phyloP scores from a whole-genome alignment of 768 basidiomycete species.

The Lanmaoa rubissima region DNA sequence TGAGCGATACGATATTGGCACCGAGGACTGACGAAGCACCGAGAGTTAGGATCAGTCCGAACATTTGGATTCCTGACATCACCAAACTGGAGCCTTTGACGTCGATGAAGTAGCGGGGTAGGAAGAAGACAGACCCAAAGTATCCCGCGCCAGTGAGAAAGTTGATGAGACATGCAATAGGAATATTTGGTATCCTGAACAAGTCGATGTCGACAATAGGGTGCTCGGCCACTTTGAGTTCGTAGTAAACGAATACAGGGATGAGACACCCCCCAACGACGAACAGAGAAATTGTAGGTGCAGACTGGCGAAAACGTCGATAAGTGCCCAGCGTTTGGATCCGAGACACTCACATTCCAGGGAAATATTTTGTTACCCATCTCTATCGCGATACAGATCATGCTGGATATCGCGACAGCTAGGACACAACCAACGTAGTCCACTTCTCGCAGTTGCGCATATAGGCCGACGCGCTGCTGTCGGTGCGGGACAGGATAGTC shows the following conservation, averaged over 20 bases:
- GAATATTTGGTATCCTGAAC: conserved; percentile 35
- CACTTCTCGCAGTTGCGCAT: conserved; percentile 34
- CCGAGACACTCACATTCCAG: conserved; percentile 28
- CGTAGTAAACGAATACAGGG: conserved; percentile 35
- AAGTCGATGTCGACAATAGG: conserved; percentile 35
- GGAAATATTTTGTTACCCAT: conserved; percentile 39
- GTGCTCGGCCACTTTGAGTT: conserved; percentile 32
- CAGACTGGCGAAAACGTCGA: conserved; percentile 21
- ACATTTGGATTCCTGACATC: conserved; percentile 35
- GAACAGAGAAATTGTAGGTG: conserved; percentile 30
- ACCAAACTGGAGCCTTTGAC: conserved; percentile 34
- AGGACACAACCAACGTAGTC: conserved; percentile 33
- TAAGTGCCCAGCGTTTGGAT: background rate
- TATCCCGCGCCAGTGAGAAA: conserved; percentile 39
- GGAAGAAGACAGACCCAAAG: conserved; percentile 38
- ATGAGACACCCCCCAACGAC: conserved; percentile 31
- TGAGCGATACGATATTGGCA: conserved; percentile 33
- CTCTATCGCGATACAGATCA: conserved; percentile 36
- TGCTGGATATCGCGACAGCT: conserved; percentile 34
- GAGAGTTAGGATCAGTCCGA: conserved; percentile 34
- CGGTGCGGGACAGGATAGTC: conserved; percentile 34
- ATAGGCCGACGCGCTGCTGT: conserved; percentile 31
- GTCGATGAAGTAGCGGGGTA: conserved; percentile 40
- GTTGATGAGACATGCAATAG: conserved; percentile 36
- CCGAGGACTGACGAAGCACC: conserved; percentile 36